Base-by-base conservation (phyloP, 2,329 filamentous ascomycete genomes). In the Aspergillus spinulosporus region DNA sequence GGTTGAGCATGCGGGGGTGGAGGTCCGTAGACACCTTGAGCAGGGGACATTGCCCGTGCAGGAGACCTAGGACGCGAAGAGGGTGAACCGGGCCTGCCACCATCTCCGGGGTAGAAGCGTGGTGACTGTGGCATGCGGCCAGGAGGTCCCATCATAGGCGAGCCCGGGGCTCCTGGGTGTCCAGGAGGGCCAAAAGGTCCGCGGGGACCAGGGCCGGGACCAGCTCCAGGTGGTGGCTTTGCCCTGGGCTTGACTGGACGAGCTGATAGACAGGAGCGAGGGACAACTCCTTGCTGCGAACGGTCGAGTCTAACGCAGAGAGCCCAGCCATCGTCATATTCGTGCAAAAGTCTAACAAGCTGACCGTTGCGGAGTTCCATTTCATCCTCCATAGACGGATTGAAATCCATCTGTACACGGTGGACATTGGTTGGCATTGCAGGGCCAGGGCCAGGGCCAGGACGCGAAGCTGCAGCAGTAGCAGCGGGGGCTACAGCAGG, bases 321-420 rank as follows among this genome's bases (percentile, higher is more conserved):
- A 68, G 92, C 90, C 94, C 94, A 99, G 67, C 94, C 94, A 76
- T 99, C 94, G 70, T 99, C 94, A 68, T 97, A 99, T 75, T 96
- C 92, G 69, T 97, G 93, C 51, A 97, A 80, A 62, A 99, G 80
- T 62, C 93, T 85, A 49, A 97, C 90, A 48, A 99, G 81, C 60
- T 95, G 87, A 51, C 94, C 94, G 56, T 88, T 84, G 60, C 80
- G 83, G 44, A 99, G 82, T 60, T 86, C 89, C 68, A 99, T 80
- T 75, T 99, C 94, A 69, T 99, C 94, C 4, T 91, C 88, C 82
- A 97, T 88, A 3, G 89, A 93, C 28, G 94, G 92, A 72, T 86
- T 88, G 75, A 97, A 99, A 73, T 97, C 92, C 64, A 97, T 85
- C 73, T 97, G 90, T 34, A 97, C 90, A 61, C 94, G 90, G 74